Base-by-base conservation (phyloP, 2,329 filamentous ascomycete genomes). In the Apiospora phragmitis region DNA sequence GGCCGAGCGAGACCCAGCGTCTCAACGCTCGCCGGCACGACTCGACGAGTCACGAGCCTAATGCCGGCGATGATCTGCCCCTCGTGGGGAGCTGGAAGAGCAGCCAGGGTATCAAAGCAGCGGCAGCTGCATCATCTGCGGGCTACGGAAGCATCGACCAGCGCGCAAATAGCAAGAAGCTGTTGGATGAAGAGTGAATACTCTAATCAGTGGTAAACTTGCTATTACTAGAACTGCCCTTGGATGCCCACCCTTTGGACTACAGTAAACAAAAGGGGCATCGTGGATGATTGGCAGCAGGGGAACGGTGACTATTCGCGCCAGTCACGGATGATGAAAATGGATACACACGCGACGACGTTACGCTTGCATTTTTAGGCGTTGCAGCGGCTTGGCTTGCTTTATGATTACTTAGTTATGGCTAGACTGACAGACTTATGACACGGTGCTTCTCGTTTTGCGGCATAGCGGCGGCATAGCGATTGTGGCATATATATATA, bases 41-140 rank as follows among this genome's bases (percentile, higher is more conserved):
- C 41, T 59, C 69, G 21, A 69, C 69, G 43, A 70, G 69, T 9
- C 66, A 67, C 35, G 71, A 72, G 45, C 71, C 71, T 6, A 70
- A 59, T 0, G 71, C 41, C 4, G 69, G 62, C 38, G 71, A 72
- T n/a, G 71, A 70, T 12, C 29, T 72, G n/a, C 71, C 71, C 11
- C 71, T 72, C 7, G 68, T 72, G 21, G 69, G 71, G 6, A 72
- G 71, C 32, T 68, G 51, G 69, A 70, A 59, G 59, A 72, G 71
- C 43, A 55, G 11, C n/a, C 67, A 68, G 45, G 67, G 67, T 11
- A 2, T 41, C 11, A 47, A 47, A n/a, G 43, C 21, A n/a, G 29
- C 29, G 16, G 55, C 32, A 4, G 55, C 32, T 4, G 14, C 49
- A 32, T 12, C 32, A 9, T 62, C 32, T 62, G 29, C 45, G 2